These are phyloP conservation scores for Mollisiaceae sp. DNA, from an alignment of 2,329 filamentous ascomycete genomes.

Conservation along the genomic window DNA sequence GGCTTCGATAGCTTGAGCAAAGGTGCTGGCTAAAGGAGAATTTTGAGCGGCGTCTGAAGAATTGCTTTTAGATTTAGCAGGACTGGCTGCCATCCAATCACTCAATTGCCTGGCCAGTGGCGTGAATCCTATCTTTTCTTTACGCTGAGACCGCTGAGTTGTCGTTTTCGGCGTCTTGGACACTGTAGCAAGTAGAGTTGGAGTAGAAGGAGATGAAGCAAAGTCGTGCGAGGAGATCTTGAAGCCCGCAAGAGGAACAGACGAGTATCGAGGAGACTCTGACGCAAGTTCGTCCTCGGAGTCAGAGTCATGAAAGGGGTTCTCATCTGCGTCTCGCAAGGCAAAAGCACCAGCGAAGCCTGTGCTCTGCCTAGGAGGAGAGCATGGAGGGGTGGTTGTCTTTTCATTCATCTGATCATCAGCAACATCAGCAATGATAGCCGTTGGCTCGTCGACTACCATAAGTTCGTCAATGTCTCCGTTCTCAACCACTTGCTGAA, in stretches of 20 bases:
- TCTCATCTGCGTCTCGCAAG: slow-evolving; percentile 55
- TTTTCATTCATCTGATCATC: slow-evolving; percentile 25
- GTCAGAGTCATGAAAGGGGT: slow-evolving; percentile 48
- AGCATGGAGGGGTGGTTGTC: slow-evolving; percentile 34
- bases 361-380: slow-evolving; percentile 31
- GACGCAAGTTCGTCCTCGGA: slow-evolving; percentile 58
- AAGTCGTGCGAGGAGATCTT: slow-evolving; percentile 41
- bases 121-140: slow-evolving; percentile 60
- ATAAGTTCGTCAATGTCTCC: slow-evolving; percentile 23
- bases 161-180: slow-evolving; percentile 32
- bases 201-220: slow-evolving; percentile 48
- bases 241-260: slow-evolving; percentile 33
- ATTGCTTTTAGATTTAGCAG: slow-evolving; percentile 47
- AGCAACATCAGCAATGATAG: slow-evolving; percentile 23
- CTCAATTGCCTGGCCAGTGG: slow-evolving; percentile 66
- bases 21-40: slow-evolving; percentile 21
- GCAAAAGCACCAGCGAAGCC: slow-evolving; percentile 43
- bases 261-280: slow-evolving; percentile 38
- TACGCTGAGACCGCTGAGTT: slow-evolving; percentile 18
- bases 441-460: slow-evolving; percentile 27
- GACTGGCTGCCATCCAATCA: slow-evolving; percentile 67
- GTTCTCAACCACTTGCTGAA: neutral
- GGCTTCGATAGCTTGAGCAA: slow-evolving; percentile 6
- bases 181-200: slow-evolving; percentile 42
- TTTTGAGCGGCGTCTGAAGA: slow-evolving; percentile 18